Evolutionary conservation across 2,329 filamentous ascomycete genomes (phyloP).

Genomic region (Tolypocladium cylindrosporum): DNA sequence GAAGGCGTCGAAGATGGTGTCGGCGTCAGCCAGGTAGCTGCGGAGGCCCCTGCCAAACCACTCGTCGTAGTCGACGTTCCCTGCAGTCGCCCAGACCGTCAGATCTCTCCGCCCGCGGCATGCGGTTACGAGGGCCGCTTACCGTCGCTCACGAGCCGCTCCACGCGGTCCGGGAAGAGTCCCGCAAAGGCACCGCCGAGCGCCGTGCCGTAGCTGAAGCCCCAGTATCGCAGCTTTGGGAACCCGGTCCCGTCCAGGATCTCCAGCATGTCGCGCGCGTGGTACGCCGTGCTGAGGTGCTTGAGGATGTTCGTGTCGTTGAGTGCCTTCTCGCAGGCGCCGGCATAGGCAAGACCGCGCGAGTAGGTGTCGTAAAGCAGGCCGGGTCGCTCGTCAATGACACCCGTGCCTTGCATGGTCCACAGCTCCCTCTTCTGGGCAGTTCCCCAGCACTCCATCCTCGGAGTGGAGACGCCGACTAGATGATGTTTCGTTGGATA

Average conservation of each 20-base stretch:
- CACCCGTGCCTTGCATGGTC: slow-evolving; percentile 31
- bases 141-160: slow-evolving; percentile 41
- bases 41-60: slow-evolving; percentile 36
- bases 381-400: slow-evolving; percentile 36
- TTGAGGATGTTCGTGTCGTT: slow-evolving; percentile 23
- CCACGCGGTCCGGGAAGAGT: slow-evolving; percentile 40
- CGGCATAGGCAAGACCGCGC: slow-evolving; percentile 29
- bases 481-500: not conserved
- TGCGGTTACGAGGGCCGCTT: slow-evolving; percentile 6
- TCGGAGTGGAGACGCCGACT: slow-evolving; percentile 38
- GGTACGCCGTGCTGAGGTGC: slow-evolving; percentile 32
- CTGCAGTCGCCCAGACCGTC: slow-evolving; percentile 4
- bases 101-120: not conserved
- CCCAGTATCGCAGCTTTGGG: slow-evolving; percentile 39
- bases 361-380: slow-evolving; percentile 34
- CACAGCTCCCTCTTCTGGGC: slow-evolving; percentile 30
- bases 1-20: slow-evolving; percentile 42
- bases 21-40: slow-evolving; percentile 42
- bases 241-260: slow-evolving; percentile 31
- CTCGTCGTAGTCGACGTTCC: slow-evolving; percentile 44
- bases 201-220: slow-evolving; percentile 44
- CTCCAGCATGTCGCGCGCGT: slow-evolving; percentile 37
- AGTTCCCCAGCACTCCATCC: slow-evolving; percentile 40
- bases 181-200: slow-evolving; percentile 42
- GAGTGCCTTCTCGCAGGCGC: slow-evolving; percentile 30